phyloP scores from a whole-genome alignment of 176 grass and related monocot species.

The Carex parvula region DNA sequence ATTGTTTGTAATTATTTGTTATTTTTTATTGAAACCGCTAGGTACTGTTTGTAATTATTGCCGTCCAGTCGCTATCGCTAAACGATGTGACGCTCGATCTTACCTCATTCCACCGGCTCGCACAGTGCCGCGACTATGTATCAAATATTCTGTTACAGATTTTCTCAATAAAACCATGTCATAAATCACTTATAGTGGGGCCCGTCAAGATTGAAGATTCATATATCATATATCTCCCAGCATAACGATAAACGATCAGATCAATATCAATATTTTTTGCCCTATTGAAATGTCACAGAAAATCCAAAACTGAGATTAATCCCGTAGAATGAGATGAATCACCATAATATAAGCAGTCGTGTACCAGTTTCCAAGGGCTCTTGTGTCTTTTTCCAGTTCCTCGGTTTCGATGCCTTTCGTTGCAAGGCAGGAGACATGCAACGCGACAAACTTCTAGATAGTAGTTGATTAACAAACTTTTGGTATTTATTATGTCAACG shows the following conservation, averaged over 20 bases:
- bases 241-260: too few species aligned
- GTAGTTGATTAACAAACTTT: background rate
- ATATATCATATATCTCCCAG: too few species aligned
- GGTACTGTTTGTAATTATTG: background rate
- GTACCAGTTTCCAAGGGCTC: constrained; percentile 6
- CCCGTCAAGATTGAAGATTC: background rate
- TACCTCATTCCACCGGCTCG: background rate
- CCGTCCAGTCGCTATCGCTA: background rate
- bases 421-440: constrained; percentile 3
- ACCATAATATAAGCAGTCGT: background rate
- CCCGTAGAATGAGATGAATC: background rate
- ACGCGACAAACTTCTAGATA: background rate
- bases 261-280: background rate
- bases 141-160: background rate
- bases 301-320: background rate
- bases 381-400: constrained; percentile 8
- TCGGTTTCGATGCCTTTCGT: background rate
- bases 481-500: background rate
- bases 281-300: background rate
- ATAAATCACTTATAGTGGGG: background rate
- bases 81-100: constrained; percentile 27
- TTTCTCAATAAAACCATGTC: background rate
- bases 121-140: background rate
- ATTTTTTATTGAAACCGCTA: too few species aligned
- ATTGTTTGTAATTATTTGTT: too few species aligned